phyloP scores from a whole-genome alignment of 108 stramenopile genomes.

The Mediolabrus comicus region DNA sequence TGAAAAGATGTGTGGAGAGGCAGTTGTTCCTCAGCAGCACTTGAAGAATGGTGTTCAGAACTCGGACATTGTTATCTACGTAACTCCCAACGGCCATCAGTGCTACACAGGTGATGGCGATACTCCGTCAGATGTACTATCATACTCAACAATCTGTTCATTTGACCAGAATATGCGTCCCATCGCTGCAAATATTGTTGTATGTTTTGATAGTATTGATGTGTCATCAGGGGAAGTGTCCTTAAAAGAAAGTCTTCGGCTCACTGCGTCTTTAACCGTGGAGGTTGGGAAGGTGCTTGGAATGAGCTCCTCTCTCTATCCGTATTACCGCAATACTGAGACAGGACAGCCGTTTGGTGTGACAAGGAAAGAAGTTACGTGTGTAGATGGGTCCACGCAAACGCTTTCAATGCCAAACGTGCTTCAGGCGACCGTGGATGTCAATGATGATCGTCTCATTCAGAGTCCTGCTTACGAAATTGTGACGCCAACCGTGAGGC shows the following conservation, averaged over 20 bases:
- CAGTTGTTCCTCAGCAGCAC: slow-evolving; percentile 59
- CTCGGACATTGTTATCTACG: slow-evolving; percentile 73
- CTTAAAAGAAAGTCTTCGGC: slow-evolving; percentile 28
- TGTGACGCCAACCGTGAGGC: slow-evolving; percentile 38
- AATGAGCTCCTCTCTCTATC: slow-evolving; percentile 63
- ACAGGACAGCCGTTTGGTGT: slow-evolving; percentile 52
- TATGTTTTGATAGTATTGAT: slow-evolving; percentile 72
- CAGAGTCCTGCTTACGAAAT: slow-evolving; percentile 34
- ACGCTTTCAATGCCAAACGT: slow-evolving; percentile 34
- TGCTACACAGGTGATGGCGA: slow-evolving; percentile 20
- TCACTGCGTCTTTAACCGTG: slow-evolving; percentile 25
- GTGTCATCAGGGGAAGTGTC: slow-evolving; percentile 72
- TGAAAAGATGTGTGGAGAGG: slow-evolving; percentile 36
- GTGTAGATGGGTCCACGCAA: slow-evolving; percentile 34
- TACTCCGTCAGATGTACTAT: slow-evolving; percentile 3
- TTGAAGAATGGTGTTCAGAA: slow-evolving; percentile 63
- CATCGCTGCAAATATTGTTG: slow-evolving; percentile 69
- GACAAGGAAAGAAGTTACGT: slow-evolving; percentile 27
- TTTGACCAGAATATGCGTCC: slow-evolving; percentile 73
- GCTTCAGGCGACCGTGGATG: slow-evolving; percentile 25
- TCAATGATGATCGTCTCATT: not conserved
- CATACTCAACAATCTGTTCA: slow-evolving; percentile 41
- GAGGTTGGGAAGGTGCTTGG: slow-evolving; percentile 68
- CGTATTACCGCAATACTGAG: slow-evolving; percentile 72
- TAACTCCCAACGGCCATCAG: slow-evolving; percentile 64